These are phyloP conservation scores for Coemansia sp. DNA, from an alignment of 192 early-diverging fungal species.

Conservation along the genomic window DNA sequence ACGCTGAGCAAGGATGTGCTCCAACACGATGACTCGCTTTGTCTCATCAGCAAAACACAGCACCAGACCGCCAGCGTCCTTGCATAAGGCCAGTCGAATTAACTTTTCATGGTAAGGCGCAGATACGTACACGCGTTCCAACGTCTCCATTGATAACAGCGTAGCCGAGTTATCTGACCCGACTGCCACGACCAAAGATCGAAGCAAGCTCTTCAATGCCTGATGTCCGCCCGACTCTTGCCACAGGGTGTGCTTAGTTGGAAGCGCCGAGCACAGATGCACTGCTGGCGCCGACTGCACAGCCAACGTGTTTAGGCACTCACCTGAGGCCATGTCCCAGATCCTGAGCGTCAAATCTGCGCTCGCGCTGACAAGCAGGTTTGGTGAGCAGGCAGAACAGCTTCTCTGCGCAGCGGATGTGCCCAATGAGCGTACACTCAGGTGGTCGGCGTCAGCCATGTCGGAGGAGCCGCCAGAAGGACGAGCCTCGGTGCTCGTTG, in stretches of 20 bases:
- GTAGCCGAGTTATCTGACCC: slow-evolving; percentile 40
- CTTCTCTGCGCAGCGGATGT: not conserved
- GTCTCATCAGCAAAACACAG: slow-evolving; percentile 35
- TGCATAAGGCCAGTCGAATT: slow-evolving; percentile 19
- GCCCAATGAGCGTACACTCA: not conserved
- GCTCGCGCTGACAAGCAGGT: slow-evolving; percentile 45
- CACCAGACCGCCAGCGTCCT: slow-evolving; percentile 19
- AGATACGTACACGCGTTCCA: slow-evolving; percentile 37
- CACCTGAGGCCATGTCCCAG: slow-evolving; percentile 32
- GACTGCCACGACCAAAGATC: slow-evolving; percentile 36
- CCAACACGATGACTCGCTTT: slow-evolving; percentile 16
- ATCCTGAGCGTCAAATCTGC: slow-evolving; percentile 49
- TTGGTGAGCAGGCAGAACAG: not conserved
- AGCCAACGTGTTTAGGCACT: slow-evolving; percentile 29
- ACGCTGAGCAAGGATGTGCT: slow-evolving; percentile 11
- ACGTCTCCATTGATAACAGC: slow-evolving; percentile 27
- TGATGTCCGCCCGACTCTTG: slow-evolving; percentile 21
- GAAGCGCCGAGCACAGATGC: slow-evolving; percentile 15
- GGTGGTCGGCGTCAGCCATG: not conserved
- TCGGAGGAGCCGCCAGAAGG: not conserved
- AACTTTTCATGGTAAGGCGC: slow-evolving; percentile 29
- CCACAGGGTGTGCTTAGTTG: slow-evolving; percentile 21
- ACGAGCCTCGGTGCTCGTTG: not conserved
- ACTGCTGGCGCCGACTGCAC: slow-evolving; percentile 45
- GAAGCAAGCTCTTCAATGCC: slow-evolving; percentile 8